Evolutionary conservation across 495 filamentous ascomycete species (phyloP), one percentile per base, ranked within the genome.

Genomic region (Neurospora sp.): DNA sequence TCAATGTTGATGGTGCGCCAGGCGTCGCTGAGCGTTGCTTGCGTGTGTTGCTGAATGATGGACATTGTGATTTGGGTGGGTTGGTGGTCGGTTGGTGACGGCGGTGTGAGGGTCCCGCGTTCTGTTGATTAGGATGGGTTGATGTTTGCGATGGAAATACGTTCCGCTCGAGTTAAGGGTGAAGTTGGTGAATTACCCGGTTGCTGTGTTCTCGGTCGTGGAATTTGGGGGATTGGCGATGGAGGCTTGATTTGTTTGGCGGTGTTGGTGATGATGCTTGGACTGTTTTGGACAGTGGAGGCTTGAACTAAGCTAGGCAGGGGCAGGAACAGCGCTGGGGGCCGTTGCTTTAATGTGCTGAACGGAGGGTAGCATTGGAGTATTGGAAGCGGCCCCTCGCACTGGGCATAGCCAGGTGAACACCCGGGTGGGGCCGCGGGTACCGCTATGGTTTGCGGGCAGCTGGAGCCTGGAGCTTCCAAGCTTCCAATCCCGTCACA

Each of bases 1-100:
- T 97, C 94, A 84, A 97, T 90, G 85, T 97, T 93, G 86, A 97
- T 95, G 77, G 93, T 97, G 80, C 94, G 92, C 90, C 93, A 97
- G 86, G 85, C 85, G 77, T 89, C 87, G 79, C 79, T 78, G 34
- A 89, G 83, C 72, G 86, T 81, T 40, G 86, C 83, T 39, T 78
- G 69, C 69, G 83, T 84, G 79, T 86, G 83, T 77, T 88, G 85
- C 75, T 88, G 87, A 78, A 88, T 87, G 75, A 89, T 86, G 45
- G 86, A 88, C 87, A 89, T 89, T 48, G 74, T 77, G 73, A 36
- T 45, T 66, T n/a, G 37, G 34, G 15, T 73, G 13, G 15, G 17
- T 36, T 71, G 62, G 54, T 70, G 42, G 59, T 38, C n/a, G 72
- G 71, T 70, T 42, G 45, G 40, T 59, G 48, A 13, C 34, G 38